phyloP scores from a whole-genome alignment of 1,284 basidiomycete species.

The Rhodotorula mucilaginosa region DNA sequence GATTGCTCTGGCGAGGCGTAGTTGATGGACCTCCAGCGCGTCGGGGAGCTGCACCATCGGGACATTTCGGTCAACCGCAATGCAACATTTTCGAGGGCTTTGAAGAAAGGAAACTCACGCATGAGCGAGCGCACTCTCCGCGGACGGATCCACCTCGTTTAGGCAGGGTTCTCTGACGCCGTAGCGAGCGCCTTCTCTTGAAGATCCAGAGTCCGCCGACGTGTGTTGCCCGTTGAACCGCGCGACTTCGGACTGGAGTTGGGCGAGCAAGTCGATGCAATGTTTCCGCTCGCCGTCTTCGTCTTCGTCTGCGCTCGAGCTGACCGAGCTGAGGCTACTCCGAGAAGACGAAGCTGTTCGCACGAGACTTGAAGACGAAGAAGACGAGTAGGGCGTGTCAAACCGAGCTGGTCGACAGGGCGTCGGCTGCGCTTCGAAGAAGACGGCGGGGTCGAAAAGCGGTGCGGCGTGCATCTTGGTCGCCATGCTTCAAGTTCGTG shows the following conservation, averaged over 20 bases:
- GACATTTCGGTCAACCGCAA: no score
- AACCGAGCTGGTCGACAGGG: background rate
- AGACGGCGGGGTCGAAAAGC: constrained; percentile 8
- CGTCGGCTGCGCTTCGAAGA: background rate
- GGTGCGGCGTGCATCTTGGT: background rate
- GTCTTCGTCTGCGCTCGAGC: constrained; percentile 2
- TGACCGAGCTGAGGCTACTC: constrained; percentile 1
- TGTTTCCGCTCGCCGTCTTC: constrained; percentile 3
- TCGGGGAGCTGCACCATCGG: no score
- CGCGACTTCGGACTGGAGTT: constrained; percentile 3
- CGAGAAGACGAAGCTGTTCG: background rate
- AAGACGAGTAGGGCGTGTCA: background rate
- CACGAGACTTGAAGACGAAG: constrained; percentile 3
- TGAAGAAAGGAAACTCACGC: no score
- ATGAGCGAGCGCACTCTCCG: no score
- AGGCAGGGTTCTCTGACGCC: no score
- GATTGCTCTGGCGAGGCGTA: no score
- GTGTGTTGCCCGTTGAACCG: no score
- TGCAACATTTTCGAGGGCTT: no score
- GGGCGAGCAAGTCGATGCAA: constrained; percentile 8
- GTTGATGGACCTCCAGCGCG: no score
- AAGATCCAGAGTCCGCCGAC: no score
- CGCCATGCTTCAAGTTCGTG: background rate
- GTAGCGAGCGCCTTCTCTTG: no score
- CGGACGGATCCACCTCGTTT: no score